Evolutionary conservation across 202 grass and related monocot genomes (phyloP), one percentile per base, ranked within the genome.

Genomic region (Elaeis oleifera): DNA sequence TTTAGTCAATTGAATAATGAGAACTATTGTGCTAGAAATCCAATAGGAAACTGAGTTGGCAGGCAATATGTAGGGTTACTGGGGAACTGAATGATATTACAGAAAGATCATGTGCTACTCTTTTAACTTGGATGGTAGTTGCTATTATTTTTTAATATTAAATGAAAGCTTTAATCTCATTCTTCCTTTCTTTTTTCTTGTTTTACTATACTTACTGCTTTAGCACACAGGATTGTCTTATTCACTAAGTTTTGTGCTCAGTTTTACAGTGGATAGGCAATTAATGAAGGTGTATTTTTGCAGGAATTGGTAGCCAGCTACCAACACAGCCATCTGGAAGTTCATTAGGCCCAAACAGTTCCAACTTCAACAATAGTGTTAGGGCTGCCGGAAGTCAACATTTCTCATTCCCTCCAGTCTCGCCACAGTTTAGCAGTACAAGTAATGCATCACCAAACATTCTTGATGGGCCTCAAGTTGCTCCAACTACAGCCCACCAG

Each of bases 271-370:
- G 1, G 36, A 44, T 44, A 44, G 36, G 36, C 8, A 44, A 44
- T 44, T 44, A 44, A 11, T 44, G 36, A 44, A 44, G 36, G 2
- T 44, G 29, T 71, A 13, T 8, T 18, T n/a, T 56, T 86, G 14
- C 81, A 96, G 84, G 73, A 70, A 4, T 51, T 81, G 81, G 79
- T 68, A 80, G 54, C 65, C 81, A 81, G 29, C 25, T 29, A 23
- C 51, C 67, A 69, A 78, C 65, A 25, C 84, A 79, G 50, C 2
- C 69, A 71, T 83, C 51, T 78, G 82, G 79, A 60, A 80, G 28
- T 63, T 68, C 61, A 27, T 70, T 76, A 74, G 53, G 27, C 28
- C 58, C 65, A 50, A 64, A 56, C 61, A 28, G 60, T 52, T 68
- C 76, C 50, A 71, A 73, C 59, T 29, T 70, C 59, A 67, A 39